Base-by-base conservation (phyloP, 106 monocot species). In the Phalaenopsis equestris region DNA sequence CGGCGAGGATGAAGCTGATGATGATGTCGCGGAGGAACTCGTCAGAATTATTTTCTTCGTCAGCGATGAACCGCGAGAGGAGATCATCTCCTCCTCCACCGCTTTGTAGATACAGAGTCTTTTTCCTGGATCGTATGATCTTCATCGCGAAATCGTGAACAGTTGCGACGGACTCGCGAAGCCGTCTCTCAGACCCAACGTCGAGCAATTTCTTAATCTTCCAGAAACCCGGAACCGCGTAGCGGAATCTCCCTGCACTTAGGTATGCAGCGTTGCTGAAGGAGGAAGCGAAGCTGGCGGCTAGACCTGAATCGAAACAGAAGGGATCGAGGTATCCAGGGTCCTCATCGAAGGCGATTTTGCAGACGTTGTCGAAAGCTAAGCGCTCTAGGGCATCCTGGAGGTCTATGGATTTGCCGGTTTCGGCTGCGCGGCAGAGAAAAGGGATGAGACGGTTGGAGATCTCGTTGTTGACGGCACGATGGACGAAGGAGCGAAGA, bases 351-450 rank as follows among this genome's bases (percentile, higher is more conserved):
- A 86, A 83, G 8, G 86, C 79, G 18, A 86, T 73, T 48, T 72
- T 77, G 86, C 80, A 86, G 52, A 86, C 77, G 47, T 80, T 83
- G 24, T 86, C 86, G 39, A 86, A 86, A 3, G 86, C 83, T 61
- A 80, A 83, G 8, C 80, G 80, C 36, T 86, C 86, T 1, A 86
- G 77, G 2, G 78, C 48, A 23, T 87, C 84, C 38, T 86, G 86
- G 4, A 86, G 56, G 46, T 86, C 86, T 21, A 86, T 14, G 15
- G 47, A 0, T 4, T 9, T 24, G 10, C 36, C 58, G 9, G 19
- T 12, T 4, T 8, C 52, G 18, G 70, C 47, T 3, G 74, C 67
- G 17, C 73, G 77, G 5, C 15, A 4, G 6, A 83, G 61, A 0
- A 83, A 67, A 1, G 83, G 86, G 30, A 83, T 67, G 19, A 87